These are phyloP conservation scores for Alternaria dauci DNA, from an alignment of 2,329 filamentous ascomycete species.

Conservation along the genomic window DNA sequence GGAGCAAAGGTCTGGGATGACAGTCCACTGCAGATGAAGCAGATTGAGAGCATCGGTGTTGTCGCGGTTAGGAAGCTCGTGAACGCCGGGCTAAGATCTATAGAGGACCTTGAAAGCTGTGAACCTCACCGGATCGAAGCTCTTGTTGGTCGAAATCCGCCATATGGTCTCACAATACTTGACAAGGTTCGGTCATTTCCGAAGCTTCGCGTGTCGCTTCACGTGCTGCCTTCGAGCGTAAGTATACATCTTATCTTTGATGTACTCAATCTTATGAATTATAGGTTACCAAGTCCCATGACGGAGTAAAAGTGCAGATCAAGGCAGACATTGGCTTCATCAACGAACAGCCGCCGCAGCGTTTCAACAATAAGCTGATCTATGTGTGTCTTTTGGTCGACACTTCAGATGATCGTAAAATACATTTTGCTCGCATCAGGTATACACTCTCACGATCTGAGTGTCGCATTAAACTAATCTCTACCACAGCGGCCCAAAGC, in stretches of 20 bases:
- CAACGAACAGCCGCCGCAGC: constrained; percentile 68
- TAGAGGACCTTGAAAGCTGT: constrained; percentile 72
- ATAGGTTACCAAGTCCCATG: constrained; percentile 38
- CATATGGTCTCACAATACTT: constrained; percentile 77
- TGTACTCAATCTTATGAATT: neutral
- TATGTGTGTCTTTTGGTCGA: constrained; percentile 79
- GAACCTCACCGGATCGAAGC: constrained; percentile 79
- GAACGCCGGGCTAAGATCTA: constrained; percentile 72
- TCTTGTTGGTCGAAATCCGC: constrained; percentile 79
- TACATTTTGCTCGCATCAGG: constrained; percentile 73
- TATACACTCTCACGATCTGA: constrained; percentile 30
- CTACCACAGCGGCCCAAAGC: constrained; percentile 68
- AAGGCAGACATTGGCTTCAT: constrained; percentile 74
- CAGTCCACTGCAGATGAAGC: constrained; percentile 79
- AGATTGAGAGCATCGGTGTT: constrained; percentile 80
- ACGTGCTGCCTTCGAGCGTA: constrained; percentile 58
- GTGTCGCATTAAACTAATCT: constrained; percentile 11
- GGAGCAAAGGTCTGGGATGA: constrained; percentile 83
- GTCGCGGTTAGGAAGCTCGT: constrained; percentile 78
- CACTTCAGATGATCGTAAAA: constrained; percentile 71
- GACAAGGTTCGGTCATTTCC: constrained; percentile 76
- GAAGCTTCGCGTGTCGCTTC: constrained; percentile 64
- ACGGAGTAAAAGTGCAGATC: constrained; percentile 66
- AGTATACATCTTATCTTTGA: neutral
- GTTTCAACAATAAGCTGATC: constrained; percentile 71